Base-by-base conservation (phyloP, 257 asterid species). In the Handroanthus guayacan region DNA sequence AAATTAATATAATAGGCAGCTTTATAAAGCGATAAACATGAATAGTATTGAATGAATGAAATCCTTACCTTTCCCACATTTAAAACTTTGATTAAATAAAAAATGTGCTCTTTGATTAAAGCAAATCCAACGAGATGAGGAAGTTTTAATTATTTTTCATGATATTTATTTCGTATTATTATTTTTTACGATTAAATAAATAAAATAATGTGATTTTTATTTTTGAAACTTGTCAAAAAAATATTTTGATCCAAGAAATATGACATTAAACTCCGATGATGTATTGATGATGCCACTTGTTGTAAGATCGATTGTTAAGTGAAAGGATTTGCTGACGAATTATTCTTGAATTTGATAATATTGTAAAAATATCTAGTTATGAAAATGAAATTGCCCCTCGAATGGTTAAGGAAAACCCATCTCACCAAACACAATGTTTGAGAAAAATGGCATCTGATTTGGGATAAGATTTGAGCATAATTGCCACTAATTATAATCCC, bases 391-490 rank as follows among this genome's bases (percentile, higher is more conserved):
- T 43, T 7, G 54, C 50, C 72, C 60, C 55, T 1, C n/a, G 44
- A 62, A 70, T 12, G 38, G 51, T 52, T 72, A 55, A 39, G 14
- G 38, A 63, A 69, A 52, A 39, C 36, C 62, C 61, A 71, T 76
- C 84, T 65, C 75, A 76, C 84, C 84, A 65, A 75, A 75, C 81
- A 56, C 50, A 41, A 63, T 43, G 66, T 56, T 69, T 67, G 70
- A 37, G 62, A 75, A 44, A 63, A 44, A 44, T 52, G 58, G 6
- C 52, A 20, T 3, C 25, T 69, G n/a, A 6, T 67, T 2, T 44
- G 48, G 38, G 54, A 8, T 44, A 17, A 16, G 67, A 50, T 61
- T 60, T 55, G 16, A 51, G 37, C 9, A 20, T 68, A 57, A 47
- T 44, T 43, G 25, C 43, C 6, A 69, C 16, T 9, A 68, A 48